These are phyloP conservation scores for Tolypocladium tropicale DNA, from an alignment of 2,329 filamentous ascomycete genomes.

Conservation along the genomic window DNA sequence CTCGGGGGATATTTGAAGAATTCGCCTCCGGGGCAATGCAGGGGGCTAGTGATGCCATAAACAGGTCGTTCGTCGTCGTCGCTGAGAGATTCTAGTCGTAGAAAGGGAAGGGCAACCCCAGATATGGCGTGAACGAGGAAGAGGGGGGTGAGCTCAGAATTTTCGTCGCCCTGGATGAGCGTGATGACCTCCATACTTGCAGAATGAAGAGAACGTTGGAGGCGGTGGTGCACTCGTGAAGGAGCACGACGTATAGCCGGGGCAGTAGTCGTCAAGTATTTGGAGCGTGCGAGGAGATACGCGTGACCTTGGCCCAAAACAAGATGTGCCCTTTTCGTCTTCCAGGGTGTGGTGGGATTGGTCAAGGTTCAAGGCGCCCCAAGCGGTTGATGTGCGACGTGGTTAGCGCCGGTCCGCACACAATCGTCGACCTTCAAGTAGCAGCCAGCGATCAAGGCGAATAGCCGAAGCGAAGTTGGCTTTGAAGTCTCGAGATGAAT, in stretches of 20 bases:
- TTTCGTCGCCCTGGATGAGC: constrained; percentile 10
- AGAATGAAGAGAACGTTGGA: not conserved
- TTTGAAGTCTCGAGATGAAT: not conserved
- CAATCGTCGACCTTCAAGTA: not conserved
- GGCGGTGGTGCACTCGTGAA: not conserved
- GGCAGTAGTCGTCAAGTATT: not conserved
- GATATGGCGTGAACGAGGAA: constrained; percentile 13
- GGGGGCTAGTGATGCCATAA: constrained; percentile 12
- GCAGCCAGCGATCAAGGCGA: not conserved
- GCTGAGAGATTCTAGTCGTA: constrained; percentile 9
- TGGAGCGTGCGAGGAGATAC: not conserved
- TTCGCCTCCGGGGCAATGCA: constrained; percentile 9
- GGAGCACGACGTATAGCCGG: not conserved
- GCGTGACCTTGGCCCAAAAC: not conserved
- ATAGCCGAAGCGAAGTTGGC: not conserved
- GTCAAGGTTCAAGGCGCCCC: not conserved
- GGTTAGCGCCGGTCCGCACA: not conserved
- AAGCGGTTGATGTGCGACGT: not conserved
- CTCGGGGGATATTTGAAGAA: constrained; percentile 9
- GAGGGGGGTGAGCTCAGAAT: constrained; percentile 9
- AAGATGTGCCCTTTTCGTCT: not conserved
- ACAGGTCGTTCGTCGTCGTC: constrained; percentile 10
- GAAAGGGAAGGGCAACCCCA: constrained; percentile 11
- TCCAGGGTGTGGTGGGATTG: not conserved
- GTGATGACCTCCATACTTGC: constrained; percentile 11